phyloP scores from a whole-genome alignment of 2,329 filamentous ascomycete species.

The Colletotrichum endophyticum region DNA sequence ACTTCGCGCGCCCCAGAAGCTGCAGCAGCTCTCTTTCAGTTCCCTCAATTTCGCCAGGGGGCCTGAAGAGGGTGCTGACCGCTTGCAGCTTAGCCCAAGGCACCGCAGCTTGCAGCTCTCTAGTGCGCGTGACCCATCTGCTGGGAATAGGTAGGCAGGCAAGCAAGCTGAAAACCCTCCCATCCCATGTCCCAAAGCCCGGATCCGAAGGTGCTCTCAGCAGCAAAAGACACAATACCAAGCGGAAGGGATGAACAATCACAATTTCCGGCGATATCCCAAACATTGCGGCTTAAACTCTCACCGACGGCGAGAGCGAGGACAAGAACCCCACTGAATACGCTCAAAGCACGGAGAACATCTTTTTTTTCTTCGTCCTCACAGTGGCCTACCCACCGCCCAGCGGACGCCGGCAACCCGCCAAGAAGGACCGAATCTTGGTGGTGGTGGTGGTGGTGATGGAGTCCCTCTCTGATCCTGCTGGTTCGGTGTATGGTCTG shows the following conservation, averaged over 20 bases:
- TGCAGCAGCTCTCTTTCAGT: background rate
- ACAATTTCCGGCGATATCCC: background rate
- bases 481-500: background rate
- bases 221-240: background rate
- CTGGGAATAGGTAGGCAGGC: background rate
- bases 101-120: background rate
- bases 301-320: background rate
- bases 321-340: background rate
- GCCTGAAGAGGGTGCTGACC: background rate
- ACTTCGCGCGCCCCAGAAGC: background rate
- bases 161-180: background rate
- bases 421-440: background rate
- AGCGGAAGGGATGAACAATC: background rate
- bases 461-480: background rate
- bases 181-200: background rate
- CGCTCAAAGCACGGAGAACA: background rate
- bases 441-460: background rate
- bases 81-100: background rate
- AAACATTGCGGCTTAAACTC: background rate
- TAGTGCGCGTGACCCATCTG: background rate
- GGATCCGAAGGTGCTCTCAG: background rate
- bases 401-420: background rate
- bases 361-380: background rate
- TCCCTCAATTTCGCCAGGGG: background rate
- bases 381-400: background rate